Percentiles rank a stretch among this genome's conserved stretches.
These are phyloP conservation scores for Boletus insuetus DNA, from an alignment of 768 basidiomycete species.

Conservation along the genomic window DNA sequence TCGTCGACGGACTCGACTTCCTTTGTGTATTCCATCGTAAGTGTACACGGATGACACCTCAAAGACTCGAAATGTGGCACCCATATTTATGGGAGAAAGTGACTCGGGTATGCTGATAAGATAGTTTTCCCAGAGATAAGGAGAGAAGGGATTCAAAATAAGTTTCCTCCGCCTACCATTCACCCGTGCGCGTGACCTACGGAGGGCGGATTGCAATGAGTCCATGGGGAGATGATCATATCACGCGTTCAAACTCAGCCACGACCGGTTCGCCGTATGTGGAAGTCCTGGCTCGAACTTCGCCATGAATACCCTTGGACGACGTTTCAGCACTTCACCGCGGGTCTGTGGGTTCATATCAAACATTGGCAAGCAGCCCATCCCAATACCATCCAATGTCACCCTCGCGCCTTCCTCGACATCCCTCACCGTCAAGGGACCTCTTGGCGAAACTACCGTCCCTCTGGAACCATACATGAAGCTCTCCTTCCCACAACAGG, in stretches of 20 bases:
- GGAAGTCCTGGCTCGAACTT: background rate
- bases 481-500: constrained; percentile 33
- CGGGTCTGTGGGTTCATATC: constrained; percentile 48
- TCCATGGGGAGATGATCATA: no score
- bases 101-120: no score
- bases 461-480: constrained; percentile 47
- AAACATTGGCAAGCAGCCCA: constrained; percentile 60
- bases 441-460: constrained; percentile 50
- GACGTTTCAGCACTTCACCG: constrained; percentile 50
- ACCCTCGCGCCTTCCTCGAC: constrained; percentile 35
- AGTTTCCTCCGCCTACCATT: no score
- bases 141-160: no score
- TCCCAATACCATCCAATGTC: constrained; percentile 51
- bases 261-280: no score
- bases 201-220: no score
- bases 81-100: no score
- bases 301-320: constrained; percentile 21
- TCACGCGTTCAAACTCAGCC: constrained; percentile 7
- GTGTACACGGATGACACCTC: no score
- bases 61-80: no score
- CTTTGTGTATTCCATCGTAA: background rate
- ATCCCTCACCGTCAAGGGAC: constrained; percentile 55
- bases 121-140: no score
- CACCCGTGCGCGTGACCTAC: no score
- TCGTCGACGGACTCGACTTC: constrained; percentile 1